Conservation (phyloP, 768 basidiomycete genomes). For the Lactarius indigo region DNA sequence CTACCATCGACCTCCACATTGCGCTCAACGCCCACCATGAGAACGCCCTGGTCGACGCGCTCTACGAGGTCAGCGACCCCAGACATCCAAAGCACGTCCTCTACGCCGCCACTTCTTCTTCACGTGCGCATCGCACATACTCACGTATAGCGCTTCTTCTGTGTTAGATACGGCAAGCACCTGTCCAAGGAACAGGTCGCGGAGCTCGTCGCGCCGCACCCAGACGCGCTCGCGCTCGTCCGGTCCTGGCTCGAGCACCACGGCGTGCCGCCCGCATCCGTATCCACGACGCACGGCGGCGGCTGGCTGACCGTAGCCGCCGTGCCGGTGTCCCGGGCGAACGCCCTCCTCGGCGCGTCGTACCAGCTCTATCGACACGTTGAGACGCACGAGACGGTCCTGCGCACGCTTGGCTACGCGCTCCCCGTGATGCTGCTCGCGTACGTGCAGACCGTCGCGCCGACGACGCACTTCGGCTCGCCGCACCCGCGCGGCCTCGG, state of each 20-base stretch:
- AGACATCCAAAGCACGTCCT: slow-evolving; percentile 9
- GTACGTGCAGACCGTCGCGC: slow-evolving; percentile 57
- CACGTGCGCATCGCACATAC: too few species aligned
- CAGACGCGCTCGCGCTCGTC: slow-evolving; percentile 48
- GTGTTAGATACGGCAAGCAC: slow-evolving; percentile 62
- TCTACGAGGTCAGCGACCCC: slow-evolving; percentile 24
- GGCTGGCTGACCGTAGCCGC: slow-evolving; percentile 53
- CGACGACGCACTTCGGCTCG: slow-evolving; percentile 61
- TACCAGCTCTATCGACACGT: slow-evolving; percentile 56
- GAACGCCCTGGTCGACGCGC: slow-evolving; percentile 15
- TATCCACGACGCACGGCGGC: slow-evolving; percentile 43
- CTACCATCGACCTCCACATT: slow-evolving; percentile 22
- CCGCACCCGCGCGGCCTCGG: slow-evolving; percentile 28
- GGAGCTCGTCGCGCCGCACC: slow-evolving; percentile 50
- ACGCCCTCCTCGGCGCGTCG: slow-evolving; percentile 53
- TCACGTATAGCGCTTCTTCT: not conserved
- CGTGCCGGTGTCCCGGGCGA: slow-evolving; percentile 53
- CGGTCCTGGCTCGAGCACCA: slow-evolving; percentile 54
- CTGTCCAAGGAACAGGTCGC: slow-evolving; percentile 57
- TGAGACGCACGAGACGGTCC: slow-evolving; percentile 44
- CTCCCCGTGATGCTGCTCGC: slow-evolving; percentile 50
- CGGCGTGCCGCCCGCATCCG: slow-evolving; percentile 38
- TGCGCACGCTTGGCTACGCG: slow-evolving; percentile 59
- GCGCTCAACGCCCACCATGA: slow-evolving; percentile 21
- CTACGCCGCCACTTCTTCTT: not conserved